Evolutionary conservation across 2,329 filamentous ascomycete genomes (phyloP), one percentile per base, ranked within the genome.

Genomic region (Fusarium vanettenii): DNA sequence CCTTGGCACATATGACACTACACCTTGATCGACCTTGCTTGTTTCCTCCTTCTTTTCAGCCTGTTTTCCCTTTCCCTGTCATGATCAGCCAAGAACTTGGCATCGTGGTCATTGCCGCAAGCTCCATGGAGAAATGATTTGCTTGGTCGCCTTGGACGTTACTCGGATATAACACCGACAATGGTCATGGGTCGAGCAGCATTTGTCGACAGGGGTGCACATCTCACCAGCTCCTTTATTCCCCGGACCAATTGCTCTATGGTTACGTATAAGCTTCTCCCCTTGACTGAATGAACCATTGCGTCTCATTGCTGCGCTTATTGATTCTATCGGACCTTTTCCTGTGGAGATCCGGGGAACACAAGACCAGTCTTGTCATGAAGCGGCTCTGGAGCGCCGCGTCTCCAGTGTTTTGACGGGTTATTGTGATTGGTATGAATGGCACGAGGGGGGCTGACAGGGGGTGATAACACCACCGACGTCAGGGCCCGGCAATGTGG

Each of bases 381-480:
- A 29, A 20, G 48, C 48, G 48, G 48, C 48, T 55, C 48, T 55
- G 18, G n/a, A 55, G 48, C 48, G 27, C 48, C 27, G 48, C 6
- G 48, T 55, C 27, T 20, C 48, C 48, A 55, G 48, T 55, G 14
- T 55, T 48, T 18, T 52, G 4, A 55, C 27, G 48, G 27, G 11
- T 10, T 27, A 55, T 55, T 2, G 18, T 59, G 41, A 48, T 68
- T 64, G 62, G 25, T 68, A 68, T 60, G 18, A 37, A 35, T 31
- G 27, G 27, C 22, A 59, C 56, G 29, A 73, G 50, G 50, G 37
- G 20, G 37, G 31, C 9, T 25, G 16, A 27, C 37, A 64, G 25
- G 41, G 63, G 20, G 7, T 16, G 18, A 52, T 73, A 55, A 52
- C 67, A 71, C 71, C 71, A 73, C 43, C 39, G 41, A 66, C 63